Percentiles rank a stretch among this genome's conserved stretches.
Evolutionary conservation across 164 flowering plant species (phyloP).

Genomic region (Paratinospora sagittata): DNA sequence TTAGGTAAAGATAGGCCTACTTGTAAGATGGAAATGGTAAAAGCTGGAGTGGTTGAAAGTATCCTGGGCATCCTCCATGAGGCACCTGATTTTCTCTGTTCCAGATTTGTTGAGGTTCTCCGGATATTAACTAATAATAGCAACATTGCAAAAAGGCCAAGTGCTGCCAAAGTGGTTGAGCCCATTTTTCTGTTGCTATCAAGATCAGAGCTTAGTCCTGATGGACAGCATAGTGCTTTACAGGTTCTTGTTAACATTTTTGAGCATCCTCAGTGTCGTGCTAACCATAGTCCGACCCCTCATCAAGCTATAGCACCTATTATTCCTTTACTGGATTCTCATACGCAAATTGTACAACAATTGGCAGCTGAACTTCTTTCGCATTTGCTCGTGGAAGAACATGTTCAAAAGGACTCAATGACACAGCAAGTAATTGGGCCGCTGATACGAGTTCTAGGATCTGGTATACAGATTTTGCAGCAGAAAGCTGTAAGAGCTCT

Average conservation of each 20-base stretch:
- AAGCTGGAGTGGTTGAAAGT: conserved; percentile 83
- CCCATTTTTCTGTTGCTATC: conserved; percentile 73
- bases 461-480: conserved; percentile 75
- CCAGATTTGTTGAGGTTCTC: conserved; percentile 81
- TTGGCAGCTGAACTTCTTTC: conserved; percentile 95
- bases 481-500: conserved; percentile 95
- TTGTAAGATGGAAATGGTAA: conserved; percentile 97
- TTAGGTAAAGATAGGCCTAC: conserved; percentile 94
- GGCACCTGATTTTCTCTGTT: conserved; percentile 78
- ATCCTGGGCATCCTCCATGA: conserved; percentile 83
- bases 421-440: conserved; percentile 89
- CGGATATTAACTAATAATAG: conserved; percentile 92
- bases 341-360: conserved; percentile 75
- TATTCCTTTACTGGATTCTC: conserved; percentile 79
- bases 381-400: conserved; percentile 78
- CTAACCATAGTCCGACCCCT: conserved; percentile 56
- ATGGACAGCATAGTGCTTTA: conserved; percentile 89
- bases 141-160: conserved; percentile 78
- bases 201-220: conserved; percentile 75
- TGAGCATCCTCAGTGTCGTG: conserved; percentile 88
- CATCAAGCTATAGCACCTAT: conserved; percentile 84
- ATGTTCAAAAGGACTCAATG: conserved; percentile 76
- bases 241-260: conserved; percentile 94
- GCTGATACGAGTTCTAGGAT: conserved; percentile 71
- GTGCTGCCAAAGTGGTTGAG: conserved; percentile 95